A percentile compares a stretch with the other conserved stretches of the same genome.
These are phyloP conservation scores for Fusarium sp. DNA, from an alignment of 2,329 filamentous ascomycete genomes.

Conservation along the genomic window DNA sequence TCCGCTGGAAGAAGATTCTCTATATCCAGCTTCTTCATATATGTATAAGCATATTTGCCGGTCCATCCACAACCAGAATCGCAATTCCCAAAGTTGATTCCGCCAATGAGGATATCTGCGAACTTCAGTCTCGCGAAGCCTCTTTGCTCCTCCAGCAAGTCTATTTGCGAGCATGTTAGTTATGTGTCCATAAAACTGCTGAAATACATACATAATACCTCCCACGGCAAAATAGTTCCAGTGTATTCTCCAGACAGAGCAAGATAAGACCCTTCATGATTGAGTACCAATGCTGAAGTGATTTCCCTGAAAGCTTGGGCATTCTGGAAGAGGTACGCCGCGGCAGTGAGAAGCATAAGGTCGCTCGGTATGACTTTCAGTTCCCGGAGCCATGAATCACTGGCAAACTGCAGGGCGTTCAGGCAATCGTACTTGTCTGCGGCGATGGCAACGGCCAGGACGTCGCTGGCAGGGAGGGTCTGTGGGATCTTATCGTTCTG, in stretches of 20 bases:
- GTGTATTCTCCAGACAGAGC: fast-evolving
- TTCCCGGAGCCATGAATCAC: fast-evolving
- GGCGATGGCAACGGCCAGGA: fast-evolving
- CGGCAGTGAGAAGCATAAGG: fast-evolving
- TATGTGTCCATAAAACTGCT: fast-evolving
- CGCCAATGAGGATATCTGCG: neutral
- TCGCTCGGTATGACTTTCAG: fast-evolving
- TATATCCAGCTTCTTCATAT: neutral
- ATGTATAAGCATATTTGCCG: neutral
- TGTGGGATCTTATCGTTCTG: neutral
- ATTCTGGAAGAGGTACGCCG: fast-evolving
- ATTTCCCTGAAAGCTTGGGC: fast-evolving
- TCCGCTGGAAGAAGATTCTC: neutral
- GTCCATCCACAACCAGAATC: fast-evolving
- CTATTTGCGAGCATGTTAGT: neutral
- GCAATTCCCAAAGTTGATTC: neutral
- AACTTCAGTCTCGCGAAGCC: neutral
- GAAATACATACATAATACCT: neutral
- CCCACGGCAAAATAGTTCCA: neutral
- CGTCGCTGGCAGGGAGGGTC: neutral
- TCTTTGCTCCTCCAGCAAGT: neutral
- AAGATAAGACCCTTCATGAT: fast-evolving
- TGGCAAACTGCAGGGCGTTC: fast-evolving
- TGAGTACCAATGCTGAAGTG: neutral
- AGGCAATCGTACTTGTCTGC: neutral